A percentile compares a stretch with the other conserved stretches of the same genome.
Evolutionary conservation across 106 monocot species (phyloP).

Genomic region (Chionographis japonica): DNA sequence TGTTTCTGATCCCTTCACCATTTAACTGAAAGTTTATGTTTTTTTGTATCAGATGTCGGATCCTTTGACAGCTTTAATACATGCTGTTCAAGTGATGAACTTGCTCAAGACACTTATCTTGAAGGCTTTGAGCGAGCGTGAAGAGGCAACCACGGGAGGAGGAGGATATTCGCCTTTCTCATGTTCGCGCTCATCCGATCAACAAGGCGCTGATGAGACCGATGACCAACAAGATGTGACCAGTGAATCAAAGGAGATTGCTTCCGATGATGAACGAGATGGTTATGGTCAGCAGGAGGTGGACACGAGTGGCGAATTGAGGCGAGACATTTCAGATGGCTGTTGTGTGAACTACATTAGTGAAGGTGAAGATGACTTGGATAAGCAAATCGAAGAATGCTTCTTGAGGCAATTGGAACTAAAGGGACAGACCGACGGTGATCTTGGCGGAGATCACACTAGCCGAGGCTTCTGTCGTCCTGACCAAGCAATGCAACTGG

Average conservation of each 20-base stretch:
- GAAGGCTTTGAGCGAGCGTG: constrained; percentile 69
- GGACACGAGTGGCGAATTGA: neutral
- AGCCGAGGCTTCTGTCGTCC: neutral
- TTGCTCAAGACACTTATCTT: constrained; percentile 79
- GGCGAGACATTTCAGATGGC: constrained; percentile 2
- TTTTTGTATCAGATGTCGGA: constrained; percentile 75
- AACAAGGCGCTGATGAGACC: constrained; percentile 17
- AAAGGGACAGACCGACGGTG: constrained; percentile 14
- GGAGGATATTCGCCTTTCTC: constrained; percentile 38
- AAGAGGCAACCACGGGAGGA: constrained; percentile 34
- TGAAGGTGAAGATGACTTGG: constrained; percentile 29
- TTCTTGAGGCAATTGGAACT: constrained; percentile 51
- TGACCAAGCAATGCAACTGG: constrained; percentile 1
- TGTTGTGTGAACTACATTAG: constrained; percentile 7
- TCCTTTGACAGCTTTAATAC: constrained; percentile 94
- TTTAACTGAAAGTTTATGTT: neutral
- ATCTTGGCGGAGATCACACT: constrained; percentile 1
- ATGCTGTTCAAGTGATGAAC: constrained; percentile 98
- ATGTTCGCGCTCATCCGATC: constrained; percentile 33
- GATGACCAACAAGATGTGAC: constrained; percentile 26
- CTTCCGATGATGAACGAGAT: constrained; percentile 12
- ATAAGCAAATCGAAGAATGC: constrained; percentile 40
- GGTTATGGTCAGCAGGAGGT: neutral
- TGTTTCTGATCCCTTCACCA: neutral
- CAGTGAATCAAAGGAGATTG: constrained; percentile 14